Evolutionary conservation across 805 yeast genomes (phyloP).

Genomic region (Ogataea henricii): DNA sequence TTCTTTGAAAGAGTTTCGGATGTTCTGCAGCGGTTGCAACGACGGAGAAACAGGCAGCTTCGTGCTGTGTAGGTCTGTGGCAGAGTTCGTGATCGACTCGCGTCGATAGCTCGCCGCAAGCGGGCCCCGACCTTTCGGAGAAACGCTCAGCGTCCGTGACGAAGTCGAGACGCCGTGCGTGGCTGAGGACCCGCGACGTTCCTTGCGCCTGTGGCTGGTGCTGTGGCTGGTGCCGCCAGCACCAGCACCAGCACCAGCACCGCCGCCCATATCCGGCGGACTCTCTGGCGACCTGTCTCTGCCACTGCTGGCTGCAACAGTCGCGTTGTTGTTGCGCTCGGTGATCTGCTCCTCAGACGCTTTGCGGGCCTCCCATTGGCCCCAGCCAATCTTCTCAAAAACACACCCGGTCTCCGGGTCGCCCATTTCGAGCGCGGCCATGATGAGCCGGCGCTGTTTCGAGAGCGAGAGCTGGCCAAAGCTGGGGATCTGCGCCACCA

Average conservation of each 20-base stretch:
- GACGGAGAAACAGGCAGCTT: slow-evolving; percentile 46
- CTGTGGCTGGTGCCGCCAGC: background rate
- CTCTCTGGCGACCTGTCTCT: slow-evolving; percentile 21
- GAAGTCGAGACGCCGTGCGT: background rate
- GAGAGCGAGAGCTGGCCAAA: slow-evolving; percentile 80
- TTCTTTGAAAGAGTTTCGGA: slow-evolving; percentile 33
- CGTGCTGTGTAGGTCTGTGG: slow-evolving; percentile 46
- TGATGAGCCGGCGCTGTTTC: slow-evolving; percentile 86
- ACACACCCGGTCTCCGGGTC: slow-evolving; percentile 61
- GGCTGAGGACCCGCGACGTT: slow-evolving; percentile 15
- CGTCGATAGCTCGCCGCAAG: slow-evolving; percentile 37
- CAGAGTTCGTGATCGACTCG: slow-evolving; percentile 52
- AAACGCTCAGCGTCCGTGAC: slow-evolving; percentile 17
- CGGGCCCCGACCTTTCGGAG: slow-evolving; percentile 19
- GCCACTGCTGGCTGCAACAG: slow-evolving; percentile 13
- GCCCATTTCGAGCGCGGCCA: slow-evolving; percentile 82
- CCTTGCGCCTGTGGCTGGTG: slow-evolving; percentile 11
- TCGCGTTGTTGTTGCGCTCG: slow-evolving; percentile 23
- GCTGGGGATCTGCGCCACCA: slow-evolving; percentile 72
- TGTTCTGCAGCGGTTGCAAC: slow-evolving; percentile 30
- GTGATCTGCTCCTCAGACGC: slow-evolving; percentile 33
- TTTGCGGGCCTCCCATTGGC: slow-evolving; percentile 86
- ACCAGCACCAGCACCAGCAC: background rate
- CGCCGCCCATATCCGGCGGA: slow-evolving; percentile 13
- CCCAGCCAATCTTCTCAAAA: slow-evolving; percentile 97